Base-by-base conservation (phyloP, 768 basidiomycete genomes). In the Lactarius tabidus region DNA sequence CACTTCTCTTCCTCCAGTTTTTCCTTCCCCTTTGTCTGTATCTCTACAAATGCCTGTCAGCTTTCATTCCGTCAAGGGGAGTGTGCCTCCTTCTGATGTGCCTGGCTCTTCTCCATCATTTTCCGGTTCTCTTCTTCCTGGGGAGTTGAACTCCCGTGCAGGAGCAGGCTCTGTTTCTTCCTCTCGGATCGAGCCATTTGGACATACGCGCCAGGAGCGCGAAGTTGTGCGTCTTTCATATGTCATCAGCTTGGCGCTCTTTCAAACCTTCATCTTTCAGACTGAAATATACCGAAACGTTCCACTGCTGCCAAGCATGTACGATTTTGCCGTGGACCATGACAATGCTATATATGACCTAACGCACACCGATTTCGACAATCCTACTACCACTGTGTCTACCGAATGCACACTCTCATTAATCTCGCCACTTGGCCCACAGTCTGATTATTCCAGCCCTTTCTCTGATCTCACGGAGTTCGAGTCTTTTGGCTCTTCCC, bases 321-420 rank as follows among this genome's bases (percentile, higher is more conserved):
- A 51, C 15, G 60, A 65, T 55, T 65, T 52, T 57, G 45, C 55
- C 23, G 38, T 61, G 18, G 64, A 65, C 23, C 55, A 41, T 17
- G 59, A 61, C 38, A 61, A 65, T 33, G 18, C 48, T 23, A 39
- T 57, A 35, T 61, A 61, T 41, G 45, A 31, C 45, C 45, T 26
- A 7, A 23, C 28, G 6, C 26, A n/a, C 23, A 17, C 45, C 48
- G 45, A 23, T 36, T 18, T n/a, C 45, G 33, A 51, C 45, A 36
- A 18, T 43, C n/a, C 0, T 28, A 6, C 17, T 14, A 8, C n/a
- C 5, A n/a, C 33, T 48, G 12, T 28, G n/a, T 10, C 20, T 54
- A 54, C 28, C 53, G 53, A 54, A 18, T 29, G 12, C 9, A 14
- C 64, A 10, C 52, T 28, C 7, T 45, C 36, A 1, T 33, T 23